Percentiles rank a stretch among this genome's conserved stretches.
phyloP scores from a whole-genome alignment of 805 yeast genomes.

The Yarrowia sp. region DNA sequence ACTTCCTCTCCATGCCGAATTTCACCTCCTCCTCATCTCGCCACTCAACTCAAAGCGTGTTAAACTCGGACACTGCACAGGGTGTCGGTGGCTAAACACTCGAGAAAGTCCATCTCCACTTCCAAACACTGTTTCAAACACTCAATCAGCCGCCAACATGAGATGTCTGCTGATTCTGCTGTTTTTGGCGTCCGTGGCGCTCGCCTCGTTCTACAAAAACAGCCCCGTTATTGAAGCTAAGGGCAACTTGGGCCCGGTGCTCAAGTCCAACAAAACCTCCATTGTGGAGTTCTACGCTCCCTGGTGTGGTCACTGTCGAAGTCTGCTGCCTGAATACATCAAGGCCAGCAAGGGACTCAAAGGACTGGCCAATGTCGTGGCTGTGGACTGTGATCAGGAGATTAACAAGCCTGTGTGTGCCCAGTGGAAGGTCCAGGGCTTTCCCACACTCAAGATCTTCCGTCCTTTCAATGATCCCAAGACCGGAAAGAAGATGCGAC shows the following conservation, averaged over 20 bases:
- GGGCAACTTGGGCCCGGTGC: constrained; percentile 38
- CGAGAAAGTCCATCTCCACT: neutral
- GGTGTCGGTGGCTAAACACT: constrained; percentile 18
- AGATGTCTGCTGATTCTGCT: constrained; percentile 32
- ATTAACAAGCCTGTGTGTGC: constrained; percentile 74
- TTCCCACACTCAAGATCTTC: constrained; percentile 82
- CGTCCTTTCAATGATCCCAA: constrained; percentile 70
- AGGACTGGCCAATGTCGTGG: constrained; percentile 53
- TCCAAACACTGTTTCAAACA: constrained; percentile 2
- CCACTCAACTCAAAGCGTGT: constrained; percentile 30
- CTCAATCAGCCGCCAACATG: constrained; percentile 22
- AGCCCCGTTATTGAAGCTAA: constrained; percentile 35
- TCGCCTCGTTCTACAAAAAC: constrained; percentile 38
- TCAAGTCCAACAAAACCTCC: constrained; percentile 38
- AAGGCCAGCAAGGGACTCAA: constrained; percentile 68
- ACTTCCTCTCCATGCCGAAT: neutral
- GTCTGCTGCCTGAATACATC: constrained; percentile 65
- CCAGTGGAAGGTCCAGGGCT: constrained; percentile 70
- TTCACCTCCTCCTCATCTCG: neutral
- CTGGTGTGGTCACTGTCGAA: constrained; percentile 94
- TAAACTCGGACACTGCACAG: constrained; percentile 11
- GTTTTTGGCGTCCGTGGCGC: constrained; percentile 36
- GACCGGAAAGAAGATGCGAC: constrained; percentile 40
- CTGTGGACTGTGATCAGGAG: constrained; percentile 83
- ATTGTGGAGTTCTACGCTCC: constrained; percentile 92